Evolutionary conservation across 139 green algal genomes (phyloP).

Genomic region (Pseudopediastrum boryanum): DNA sequence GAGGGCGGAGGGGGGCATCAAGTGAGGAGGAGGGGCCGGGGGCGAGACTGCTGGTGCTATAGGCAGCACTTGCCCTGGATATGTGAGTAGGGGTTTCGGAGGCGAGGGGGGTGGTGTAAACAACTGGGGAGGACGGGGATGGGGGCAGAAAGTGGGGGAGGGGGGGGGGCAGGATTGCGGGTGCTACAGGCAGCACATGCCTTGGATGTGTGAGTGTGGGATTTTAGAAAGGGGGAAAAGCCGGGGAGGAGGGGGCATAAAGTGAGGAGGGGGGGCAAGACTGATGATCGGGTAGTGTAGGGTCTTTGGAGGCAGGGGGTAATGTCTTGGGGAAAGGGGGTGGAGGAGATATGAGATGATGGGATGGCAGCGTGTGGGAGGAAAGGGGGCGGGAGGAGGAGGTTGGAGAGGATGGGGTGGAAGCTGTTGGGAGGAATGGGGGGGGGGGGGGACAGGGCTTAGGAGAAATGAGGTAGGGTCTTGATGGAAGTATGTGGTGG

Average conservation of each 20-base stretch:
- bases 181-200: constrained; percentile 29
- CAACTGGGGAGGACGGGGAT: constrained; percentile 58
- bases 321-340: too few species aligned
- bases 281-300: constrained; percentile 7
- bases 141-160: constrained; percentile 47
- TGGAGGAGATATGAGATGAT: too few species aligned
- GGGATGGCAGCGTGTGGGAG: too few species aligned
- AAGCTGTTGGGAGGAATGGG: too few species aligned
- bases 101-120: too few species aligned
- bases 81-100: too few species aligned
- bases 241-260: too few species aligned
- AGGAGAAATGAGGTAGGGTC: background rate
- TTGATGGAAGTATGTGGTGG: constrained; percentile 17
- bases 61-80: constrained; percentile 84
- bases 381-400: too few species aligned
- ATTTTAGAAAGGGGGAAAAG: background rate
- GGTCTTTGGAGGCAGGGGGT: background rate
- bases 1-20: too few species aligned
- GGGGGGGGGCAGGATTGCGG: constrained; percentile 50
- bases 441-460: too few species aligned
- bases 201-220: constrained; percentile 21
- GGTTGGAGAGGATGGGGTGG: too few species aligned
- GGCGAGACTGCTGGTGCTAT: constrained; percentile 79
- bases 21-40: too few species aligned
- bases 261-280: background rate